phyloP scores from a whole-genome alignment of 805 yeast species.

The Spencermartinsiella europaea region DNA sequence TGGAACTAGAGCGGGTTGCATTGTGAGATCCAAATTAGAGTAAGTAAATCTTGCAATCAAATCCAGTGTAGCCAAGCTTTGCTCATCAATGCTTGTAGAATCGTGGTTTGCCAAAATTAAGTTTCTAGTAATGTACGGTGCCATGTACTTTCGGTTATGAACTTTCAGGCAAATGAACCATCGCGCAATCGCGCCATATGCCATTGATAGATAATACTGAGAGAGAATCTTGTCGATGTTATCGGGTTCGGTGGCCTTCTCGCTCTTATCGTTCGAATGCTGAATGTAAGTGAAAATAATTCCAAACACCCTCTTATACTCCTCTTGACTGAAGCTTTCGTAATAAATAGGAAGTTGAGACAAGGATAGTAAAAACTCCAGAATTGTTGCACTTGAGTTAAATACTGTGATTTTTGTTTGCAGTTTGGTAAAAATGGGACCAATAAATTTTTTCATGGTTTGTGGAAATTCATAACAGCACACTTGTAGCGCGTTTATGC shows the following conservation, averaged over 20 bases:
- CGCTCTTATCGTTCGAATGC: slow-evolving; percentile 49
- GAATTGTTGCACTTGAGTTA: slow-evolving; percentile 63
- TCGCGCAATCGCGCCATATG: slow-evolving; percentile 61
- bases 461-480: slow-evolving; percentile 79
- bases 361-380: slow-evolving; percentile 67
- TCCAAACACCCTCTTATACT: slow-evolving; percentile 73
- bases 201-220: slow-evolving; percentile 55
- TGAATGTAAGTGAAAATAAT: slow-evolving; percentile 77
- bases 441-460: slow-evolving; percentile 61
- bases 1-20: slow-evolving; percentile 27
- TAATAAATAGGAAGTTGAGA: slow-evolving; percentile 62
- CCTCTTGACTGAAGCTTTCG: slow-evolving; percentile 69
- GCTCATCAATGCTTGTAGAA: slow-evolving; percentile 37
- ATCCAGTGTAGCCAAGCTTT: slow-evolving; percentile 60
- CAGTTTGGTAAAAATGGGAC: slow-evolving; percentile 63
- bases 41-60: slow-evolving; percentile 62
- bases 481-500: slow-evolving; percentile 67
- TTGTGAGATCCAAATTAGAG: slow-evolving; percentile 53
- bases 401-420: slow-evolving; percentile 71
- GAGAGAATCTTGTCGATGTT: slow-evolving; percentile 38
- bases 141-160: slow-evolving; percentile 52
- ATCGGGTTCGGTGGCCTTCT: slow-evolving; percentile 40
- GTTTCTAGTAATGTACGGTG: slow-evolving; percentile 59
- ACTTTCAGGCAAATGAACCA: slow-evolving; percentile 67
- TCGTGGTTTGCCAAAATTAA: slow-evolving; percentile 41